A percentile compares a stretch with the other conserved stretches of the same genome.
Conservation (phyloP, 1,139 yeast species). For the Kurtzmaniella quercitrusa region DNA sequence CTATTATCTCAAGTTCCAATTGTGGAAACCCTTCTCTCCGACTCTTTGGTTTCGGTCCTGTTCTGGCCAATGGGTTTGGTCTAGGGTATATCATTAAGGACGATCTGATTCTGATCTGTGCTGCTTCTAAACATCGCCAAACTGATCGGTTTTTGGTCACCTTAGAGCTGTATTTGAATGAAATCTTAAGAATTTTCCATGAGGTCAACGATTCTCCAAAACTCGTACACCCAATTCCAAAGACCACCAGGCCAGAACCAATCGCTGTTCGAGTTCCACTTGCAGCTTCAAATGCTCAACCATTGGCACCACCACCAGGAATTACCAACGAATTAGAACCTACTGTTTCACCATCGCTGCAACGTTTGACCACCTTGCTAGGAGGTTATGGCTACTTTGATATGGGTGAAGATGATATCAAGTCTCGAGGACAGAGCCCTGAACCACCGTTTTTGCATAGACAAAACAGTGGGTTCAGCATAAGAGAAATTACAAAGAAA, state of each 20-base stretch:
- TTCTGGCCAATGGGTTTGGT: slow-evolving; percentile 86
- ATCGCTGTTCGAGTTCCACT: not conserved
- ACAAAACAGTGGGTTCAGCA: slow-evolving; percentile 43
- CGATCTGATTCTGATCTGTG: slow-evolving; percentile 80
- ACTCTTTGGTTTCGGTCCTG: slow-evolving; percentile 91
- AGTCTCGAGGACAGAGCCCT: slow-evolving; percentile 68
- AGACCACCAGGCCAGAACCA: not conserved
- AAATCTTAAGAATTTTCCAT: slow-evolving; percentile 53
- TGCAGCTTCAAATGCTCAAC: not conserved
- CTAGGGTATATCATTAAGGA: slow-evolving; percentile 86
- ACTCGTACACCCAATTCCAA: slow-evolving; percentile 1
- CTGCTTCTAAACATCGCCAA: slow-evolving; percentile 87
- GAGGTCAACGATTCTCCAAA: slow-evolving; percentile 26
- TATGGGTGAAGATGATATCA: slow-evolving; percentile 65
- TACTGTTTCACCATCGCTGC: slow-evolving; percentile 1
- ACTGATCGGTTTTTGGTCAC: slow-evolving; percentile 78
- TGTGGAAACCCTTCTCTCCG: slow-evolving; percentile 84
- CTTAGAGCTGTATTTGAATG: slow-evolving; percentile 62
- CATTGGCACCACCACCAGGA: slow-evolving; percentile 6
- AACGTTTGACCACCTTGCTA: slow-evolving; percentile 44
- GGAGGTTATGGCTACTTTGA: slow-evolving; percentile 83
- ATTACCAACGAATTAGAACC: slow-evolving; percentile 1
- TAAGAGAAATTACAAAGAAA: slow-evolving; percentile 68
- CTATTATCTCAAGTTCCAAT: slow-evolving; percentile 41
- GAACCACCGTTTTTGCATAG: slow-evolving; percentile 54